phyloP scores from a whole-genome alignment of 148 eudicot species.

The Fallopia convolvulus region DNA sequence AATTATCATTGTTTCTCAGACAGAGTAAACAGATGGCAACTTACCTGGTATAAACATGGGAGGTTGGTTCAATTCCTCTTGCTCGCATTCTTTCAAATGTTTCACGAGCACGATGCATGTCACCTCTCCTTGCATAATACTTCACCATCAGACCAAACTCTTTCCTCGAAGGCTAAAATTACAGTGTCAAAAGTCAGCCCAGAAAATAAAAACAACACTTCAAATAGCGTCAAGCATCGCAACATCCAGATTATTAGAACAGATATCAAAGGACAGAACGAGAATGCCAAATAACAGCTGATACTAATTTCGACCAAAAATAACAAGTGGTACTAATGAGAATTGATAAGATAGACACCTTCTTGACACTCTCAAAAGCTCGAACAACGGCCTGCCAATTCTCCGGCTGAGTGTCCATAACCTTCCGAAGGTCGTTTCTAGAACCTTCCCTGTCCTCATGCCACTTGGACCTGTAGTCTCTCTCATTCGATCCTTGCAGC shows the following conservation, averaged over 20 bases:
- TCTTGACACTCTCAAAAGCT: constrained; percentile 79
- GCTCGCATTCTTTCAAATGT: constrained; percentile 94
- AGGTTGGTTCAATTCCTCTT: constrained; percentile 88
- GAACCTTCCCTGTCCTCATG: constrained; percentile 68
- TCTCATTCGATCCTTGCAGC: constrained; percentile 46
- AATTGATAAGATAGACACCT: constrained; percentile 33
- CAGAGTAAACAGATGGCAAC: background rate
- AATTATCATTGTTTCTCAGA: background rate
- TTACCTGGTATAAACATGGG: constrained; percentile 83
- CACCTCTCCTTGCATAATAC: constrained; percentile 90
- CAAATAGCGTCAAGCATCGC: too few relatives aligned
- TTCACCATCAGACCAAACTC: constrained; percentile 91
- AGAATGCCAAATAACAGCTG: background rate
- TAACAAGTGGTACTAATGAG: background rate
- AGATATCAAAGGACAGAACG: background rate
- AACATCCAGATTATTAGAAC: background rate
- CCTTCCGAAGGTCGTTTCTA: constrained; percentile 45
- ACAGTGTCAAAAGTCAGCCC: constrained; percentile 16
- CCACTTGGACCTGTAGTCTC: constrained; percentile 59
- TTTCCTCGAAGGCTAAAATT: constrained; percentile 77
- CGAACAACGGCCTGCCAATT: constrained; percentile 92
- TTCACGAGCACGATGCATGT: constrained; percentile 95
- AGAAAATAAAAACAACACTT: background rate
- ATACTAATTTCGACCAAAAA: background rate
- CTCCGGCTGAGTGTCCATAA: constrained; percentile 71